Conservation (phyloP, 805 yeast genomes). For the Ogataea nonfermentans region DNA sequence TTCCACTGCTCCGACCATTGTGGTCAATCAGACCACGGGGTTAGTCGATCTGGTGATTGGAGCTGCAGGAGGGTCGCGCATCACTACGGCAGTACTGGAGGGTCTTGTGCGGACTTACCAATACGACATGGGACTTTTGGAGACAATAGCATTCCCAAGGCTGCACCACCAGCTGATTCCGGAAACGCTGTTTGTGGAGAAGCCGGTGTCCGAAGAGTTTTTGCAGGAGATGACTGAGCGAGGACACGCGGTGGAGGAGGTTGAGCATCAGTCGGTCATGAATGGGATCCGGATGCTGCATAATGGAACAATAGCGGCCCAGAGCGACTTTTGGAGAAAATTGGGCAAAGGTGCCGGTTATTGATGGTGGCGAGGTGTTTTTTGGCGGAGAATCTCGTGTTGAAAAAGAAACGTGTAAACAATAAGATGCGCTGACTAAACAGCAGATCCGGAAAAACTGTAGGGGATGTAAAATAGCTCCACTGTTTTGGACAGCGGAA, state of each 20-base stretch:
- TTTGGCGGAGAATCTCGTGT: neutral
- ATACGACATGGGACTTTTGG: slow-evolving; percentile 56
- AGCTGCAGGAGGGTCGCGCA: slow-evolving; percentile 93
- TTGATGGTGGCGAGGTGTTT: slow-evolving; percentile 23
- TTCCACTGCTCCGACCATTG: slow-evolving; percentile 75
- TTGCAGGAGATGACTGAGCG: slow-evolving; percentile 35
- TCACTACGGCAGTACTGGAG: slow-evolving; percentile 78
- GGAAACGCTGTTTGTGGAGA: slow-evolving; percentile 60
- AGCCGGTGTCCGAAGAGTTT: slow-evolving; percentile 43
- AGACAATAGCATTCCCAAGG: slow-evolving; percentile 76
- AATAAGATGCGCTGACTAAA: neutral
- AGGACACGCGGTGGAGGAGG: slow-evolving; percentile 50
- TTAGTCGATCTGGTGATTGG: slow-evolving; percentile 71
- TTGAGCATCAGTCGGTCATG: slow-evolving; percentile 53
- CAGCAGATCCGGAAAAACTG: slow-evolving; percentile 10
- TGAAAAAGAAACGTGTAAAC: slow-evolving; percentile 10
- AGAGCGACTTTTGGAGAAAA: slow-evolving; percentile 89
- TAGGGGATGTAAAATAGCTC: slow-evolving; percentile 7
- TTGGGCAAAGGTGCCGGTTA: slow-evolving; percentile 71
- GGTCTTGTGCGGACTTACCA: slow-evolving; percentile 68
- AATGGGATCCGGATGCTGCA: slow-evolving; percentile 44
- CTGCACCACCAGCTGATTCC: slow-evolving; percentile 90
- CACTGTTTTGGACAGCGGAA: slow-evolving; percentile 5
- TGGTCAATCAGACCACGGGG: slow-evolving; percentile 42
- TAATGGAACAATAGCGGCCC: slow-evolving; percentile 59